A percentile compares a stretch with the other conserved stretches of the same genome.
Evolutionary conservation across 129 eudicot species (phyloP).

Genomic region (Tagetes erecta): DNA sequence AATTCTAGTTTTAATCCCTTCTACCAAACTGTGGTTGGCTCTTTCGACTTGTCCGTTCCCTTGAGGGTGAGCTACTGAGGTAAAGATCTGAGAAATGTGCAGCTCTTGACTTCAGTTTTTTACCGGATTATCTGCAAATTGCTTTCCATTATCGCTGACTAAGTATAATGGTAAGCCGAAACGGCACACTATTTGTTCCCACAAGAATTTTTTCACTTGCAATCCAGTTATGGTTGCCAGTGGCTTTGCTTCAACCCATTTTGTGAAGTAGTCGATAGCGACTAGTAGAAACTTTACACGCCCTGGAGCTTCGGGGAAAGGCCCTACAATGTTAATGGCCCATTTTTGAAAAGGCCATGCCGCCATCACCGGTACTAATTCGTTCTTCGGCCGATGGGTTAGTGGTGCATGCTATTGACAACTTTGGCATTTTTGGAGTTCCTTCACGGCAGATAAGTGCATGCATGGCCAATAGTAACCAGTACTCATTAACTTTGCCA

Average conservation of each 20-base stretch:
- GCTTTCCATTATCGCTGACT: not conserved
- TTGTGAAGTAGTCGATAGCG: not conserved
- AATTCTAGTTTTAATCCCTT: no score
- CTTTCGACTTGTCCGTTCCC: no score
- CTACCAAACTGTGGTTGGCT: no score
- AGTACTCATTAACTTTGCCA: no score
- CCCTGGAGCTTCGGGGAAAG: not conserved
- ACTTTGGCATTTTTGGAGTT: not conserved
- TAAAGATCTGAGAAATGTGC: not conserved
- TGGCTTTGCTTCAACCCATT: not conserved
- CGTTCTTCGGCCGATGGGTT: not conserved
- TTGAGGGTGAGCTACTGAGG: not conserved
- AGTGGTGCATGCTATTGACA: not conserved
- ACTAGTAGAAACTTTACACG: no score
- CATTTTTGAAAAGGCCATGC: not conserved
- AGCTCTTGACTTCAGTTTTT: not conserved
- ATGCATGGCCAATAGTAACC: no score
- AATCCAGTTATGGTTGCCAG: not conserved
- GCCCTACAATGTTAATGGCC: not conserved
- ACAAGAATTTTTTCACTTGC: no score
- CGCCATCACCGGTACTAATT: not conserved
- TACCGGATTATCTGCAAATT: no score
- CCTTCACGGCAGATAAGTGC: not conserved
- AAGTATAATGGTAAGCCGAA: not conserved
- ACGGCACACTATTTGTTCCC: not conserved